Percentiles rank a stretch among this genome's conserved stretches.
phyloP scores from a whole-genome alignment of 179 eudicot species.

The Heliamphora pulchella region DNA sequence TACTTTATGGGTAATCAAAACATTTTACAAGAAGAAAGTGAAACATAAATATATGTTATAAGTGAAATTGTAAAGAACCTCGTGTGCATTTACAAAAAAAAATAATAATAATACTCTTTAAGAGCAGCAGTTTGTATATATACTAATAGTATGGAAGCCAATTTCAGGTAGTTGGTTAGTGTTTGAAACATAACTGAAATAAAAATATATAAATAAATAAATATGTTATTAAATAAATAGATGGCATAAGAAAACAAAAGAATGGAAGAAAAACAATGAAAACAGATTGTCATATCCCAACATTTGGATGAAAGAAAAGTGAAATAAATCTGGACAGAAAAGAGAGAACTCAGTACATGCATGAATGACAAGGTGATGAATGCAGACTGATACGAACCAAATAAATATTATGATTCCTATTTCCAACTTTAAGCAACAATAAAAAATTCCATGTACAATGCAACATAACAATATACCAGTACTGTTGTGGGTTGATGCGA shows the following conservation, averaged over 20 bases:
- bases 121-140: not conserved
- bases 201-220: no score
- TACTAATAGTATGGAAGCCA: no score
- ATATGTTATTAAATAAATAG: no score
- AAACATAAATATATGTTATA: not conserved
- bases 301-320: not conserved
- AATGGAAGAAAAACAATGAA: not conserved
- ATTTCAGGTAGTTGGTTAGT: no score
- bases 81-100: not conserved
- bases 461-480: constrained; percentile 16
- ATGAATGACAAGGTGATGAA: not conserved
- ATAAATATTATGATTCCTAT: not conserved
- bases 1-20: not conserved
- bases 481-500: constrained; percentile 22
- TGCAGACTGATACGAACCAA: not conserved
- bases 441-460: not conserved
- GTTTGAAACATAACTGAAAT: not conserved
- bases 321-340: not conserved
- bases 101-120: not conserved
- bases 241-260: not conserved
- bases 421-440: not conserved
- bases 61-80: not conserved
- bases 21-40: not conserved
- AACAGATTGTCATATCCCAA: not conserved
- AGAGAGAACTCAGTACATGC: not conserved